A percentile compares a stretch with the other conserved stretches of the same genome.
phyloP scores from a whole-genome alignment of 257 asterid genomes.

The Scutellaria baicalensis region DNA sequence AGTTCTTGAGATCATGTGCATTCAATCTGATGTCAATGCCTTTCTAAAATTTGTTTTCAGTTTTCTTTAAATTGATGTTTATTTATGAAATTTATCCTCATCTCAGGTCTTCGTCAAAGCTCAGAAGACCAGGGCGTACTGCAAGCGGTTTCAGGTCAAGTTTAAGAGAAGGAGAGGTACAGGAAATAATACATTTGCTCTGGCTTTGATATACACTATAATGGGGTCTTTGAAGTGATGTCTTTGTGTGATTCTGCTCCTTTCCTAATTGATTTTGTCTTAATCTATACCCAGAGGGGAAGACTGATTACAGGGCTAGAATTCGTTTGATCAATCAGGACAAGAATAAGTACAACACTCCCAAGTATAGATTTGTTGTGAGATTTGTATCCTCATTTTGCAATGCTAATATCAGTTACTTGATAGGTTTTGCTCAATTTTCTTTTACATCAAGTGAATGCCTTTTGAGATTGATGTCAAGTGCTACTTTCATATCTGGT shows the following conservation, averaged over 20 bases:
- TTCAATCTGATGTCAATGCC: no score
- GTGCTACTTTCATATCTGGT: neutral
- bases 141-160: slow-evolving; percentile 69
- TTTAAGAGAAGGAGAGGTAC: slow-evolving; percentile 81
- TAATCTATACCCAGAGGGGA: slow-evolving; percentile 38
- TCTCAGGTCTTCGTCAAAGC: slow-evolving; percentile 60
- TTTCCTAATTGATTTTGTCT: neutral
- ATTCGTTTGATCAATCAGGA: slow-evolving; percentile 67
- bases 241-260: neutral
- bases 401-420: neutral
- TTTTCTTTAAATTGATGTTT: neutral
- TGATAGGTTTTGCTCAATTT: no score
- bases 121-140: slow-evolving; percentile 63
- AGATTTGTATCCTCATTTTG: slow-evolving; percentile 59
- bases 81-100: neutral
- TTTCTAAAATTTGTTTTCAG: neutral
- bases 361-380: slow-evolving; percentile 62
- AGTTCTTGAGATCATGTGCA: neutral
- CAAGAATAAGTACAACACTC: slow-evolving; percentile 69
- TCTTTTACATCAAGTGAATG: neutral
- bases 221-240: neutral
- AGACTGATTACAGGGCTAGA: slow-evolving; percentile 78
- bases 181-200: no score
- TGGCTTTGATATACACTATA: neutral
- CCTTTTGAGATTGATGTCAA: neutral